phyloP scores from a whole-genome alignment of 257 asterid genomes.

The Salvia miltiorrhiza region DNA sequence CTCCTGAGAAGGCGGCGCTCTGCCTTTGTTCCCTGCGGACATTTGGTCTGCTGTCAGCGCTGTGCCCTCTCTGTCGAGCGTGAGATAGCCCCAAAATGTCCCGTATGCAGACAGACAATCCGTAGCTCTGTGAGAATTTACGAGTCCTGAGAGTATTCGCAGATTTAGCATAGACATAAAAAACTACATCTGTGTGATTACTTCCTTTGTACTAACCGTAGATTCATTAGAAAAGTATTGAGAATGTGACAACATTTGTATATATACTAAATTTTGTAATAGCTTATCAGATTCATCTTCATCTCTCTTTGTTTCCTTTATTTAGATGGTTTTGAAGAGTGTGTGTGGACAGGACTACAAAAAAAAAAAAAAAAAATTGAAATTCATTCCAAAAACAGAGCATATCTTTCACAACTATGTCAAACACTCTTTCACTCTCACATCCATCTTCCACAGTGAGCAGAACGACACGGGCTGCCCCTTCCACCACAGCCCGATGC shows the following conservation, averaged over 20 bases:
- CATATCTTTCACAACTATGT: conserved; percentile 5
- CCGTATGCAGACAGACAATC: conserved; percentile 82
- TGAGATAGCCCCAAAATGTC: conserved; percentile 69
- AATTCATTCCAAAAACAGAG: not conserved
- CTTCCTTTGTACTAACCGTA: not conserved
- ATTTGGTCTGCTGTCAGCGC: conserved; percentile 80
- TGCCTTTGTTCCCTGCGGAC: conserved; percentile 94
- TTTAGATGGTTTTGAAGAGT: not conserved
- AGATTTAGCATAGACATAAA: not conserved
- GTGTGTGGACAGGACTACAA: not conserved
- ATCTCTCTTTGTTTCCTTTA: not conserved
- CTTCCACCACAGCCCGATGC: conserved; percentile 71
- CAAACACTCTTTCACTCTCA: conserved; percentile 13
- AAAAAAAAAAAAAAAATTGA: not conserved
- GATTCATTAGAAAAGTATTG: not conserved
- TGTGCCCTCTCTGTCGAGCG: conserved; percentile 78
- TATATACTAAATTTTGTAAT: not conserved
- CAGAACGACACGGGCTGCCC: conserved; percentile 77
- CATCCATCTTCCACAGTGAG: conserved; percentile 64
- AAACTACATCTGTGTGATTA: not conserved
- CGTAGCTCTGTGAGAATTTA: conserved; percentile 64
- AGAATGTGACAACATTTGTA: not conserved
- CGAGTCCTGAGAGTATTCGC: conserved; percentile 45
- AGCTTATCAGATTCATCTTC: not conserved
- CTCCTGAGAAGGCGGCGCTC: conserved; percentile 71